phyloP scores from a whole-genome alignment of 495 filamentous ascomycete species.

The Lindgomyces ingoldianus region DNA sequence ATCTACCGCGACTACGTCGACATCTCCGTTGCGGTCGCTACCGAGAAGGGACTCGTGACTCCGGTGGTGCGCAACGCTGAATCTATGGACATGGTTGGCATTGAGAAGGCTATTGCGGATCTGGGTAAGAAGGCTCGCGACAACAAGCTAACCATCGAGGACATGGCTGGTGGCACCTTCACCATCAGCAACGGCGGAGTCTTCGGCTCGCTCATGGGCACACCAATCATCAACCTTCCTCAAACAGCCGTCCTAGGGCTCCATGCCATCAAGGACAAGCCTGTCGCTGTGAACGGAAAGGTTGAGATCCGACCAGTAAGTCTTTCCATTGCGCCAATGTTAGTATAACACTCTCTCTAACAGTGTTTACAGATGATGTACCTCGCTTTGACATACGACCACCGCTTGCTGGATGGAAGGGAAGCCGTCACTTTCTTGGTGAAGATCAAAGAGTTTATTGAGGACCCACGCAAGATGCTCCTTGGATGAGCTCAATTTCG shows the following conservation, averaged over 20 bases:
- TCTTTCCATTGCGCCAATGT: background rate
- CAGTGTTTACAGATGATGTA: slow-evolving; percentile 99
- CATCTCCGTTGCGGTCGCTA: slow-evolving; percentile 95
- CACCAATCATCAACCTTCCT: slow-evolving; percentile 98
- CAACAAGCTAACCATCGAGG: slow-evolving; percentile 96
- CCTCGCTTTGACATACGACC: slow-evolving; percentile 94
- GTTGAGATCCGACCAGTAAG: slow-evolving; percentile 83
- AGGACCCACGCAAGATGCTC: slow-evolving; percentile 93
- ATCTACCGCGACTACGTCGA: slow-evolving; percentile 98
- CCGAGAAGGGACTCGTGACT: slow-evolving; percentile 95
- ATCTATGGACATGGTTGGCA: slow-evolving; percentile 78
- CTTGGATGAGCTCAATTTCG: slow-evolving; percentile 44
- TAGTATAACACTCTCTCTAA: too few species aligned
- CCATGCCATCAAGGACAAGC: slow-evolving; percentile 96
- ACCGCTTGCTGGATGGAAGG: slow-evolving; percentile 89
- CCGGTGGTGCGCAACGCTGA: slow-evolving; percentile 95
- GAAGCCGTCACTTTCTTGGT: slow-evolving; percentile 97
- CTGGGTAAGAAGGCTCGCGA: slow-evolving; percentile 97
- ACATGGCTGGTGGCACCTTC: slow-evolving; percentile 98
- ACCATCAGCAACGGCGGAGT: slow-evolving; percentile 93
- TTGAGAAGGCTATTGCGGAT: slow-evolving; percentile 90
- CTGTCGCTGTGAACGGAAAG: slow-evolving; percentile 87
- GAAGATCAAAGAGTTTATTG: slow-evolving; percentile 97
- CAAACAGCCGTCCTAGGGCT: slow-evolving; percentile 95
- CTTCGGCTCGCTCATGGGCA: slow-evolving; percentile 87